These are phyloP conservation scores for Hemisphaericaspora nanyangensis DNA, from an alignment of 805 yeast genomes.

Conservation along the genomic window DNA sequence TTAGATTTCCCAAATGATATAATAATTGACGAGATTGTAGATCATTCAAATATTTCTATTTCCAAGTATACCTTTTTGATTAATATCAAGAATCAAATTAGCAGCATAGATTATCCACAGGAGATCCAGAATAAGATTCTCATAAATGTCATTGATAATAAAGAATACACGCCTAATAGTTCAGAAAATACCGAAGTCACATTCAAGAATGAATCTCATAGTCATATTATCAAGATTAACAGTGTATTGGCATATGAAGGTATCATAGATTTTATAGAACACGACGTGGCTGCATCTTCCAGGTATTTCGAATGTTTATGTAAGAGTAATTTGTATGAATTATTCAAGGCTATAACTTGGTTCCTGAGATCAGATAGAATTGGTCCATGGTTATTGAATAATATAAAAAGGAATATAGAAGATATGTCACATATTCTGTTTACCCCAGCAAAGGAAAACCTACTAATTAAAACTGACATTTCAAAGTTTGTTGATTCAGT, in stretches of 20 bases:
- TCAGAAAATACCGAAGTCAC: slow-evolving; percentile 26
- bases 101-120: slow-evolving; percentile 2
- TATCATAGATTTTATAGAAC: slow-evolving; percentile 22
- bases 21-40: slow-evolving; percentile 13
- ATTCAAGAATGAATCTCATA: slow-evolving; percentile 12
- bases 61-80: slow-evolving; percentile 7
- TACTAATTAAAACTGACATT: slow-evolving; percentile 21
- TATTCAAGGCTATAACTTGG: slow-evolving; percentile 27
- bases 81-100: slow-evolving; percentile 3
- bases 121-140: slow-evolving; percentile 21
- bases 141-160: slow-evolving; percentile 35
- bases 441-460: slow-evolving; percentile 14
- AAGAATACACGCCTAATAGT: slow-evolving; percentile 34
- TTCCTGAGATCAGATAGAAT: slow-evolving; percentile 22
- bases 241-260: slow-evolving; percentile 24
- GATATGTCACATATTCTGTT: slow-evolving; percentile 11
- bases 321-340: slow-evolving; percentile 34
- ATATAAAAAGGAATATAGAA: slow-evolving; percentile 13
- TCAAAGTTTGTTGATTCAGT: slow-evolving; percentile 24
- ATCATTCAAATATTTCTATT: slow-evolving; percentile 3
- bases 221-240: slow-evolving; percentile 31
- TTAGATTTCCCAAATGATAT: slow-evolving; percentile 11
- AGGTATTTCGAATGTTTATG: slow-evolving; percentile 25
- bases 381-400: slow-evolving; percentile 18
- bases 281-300: slow-evolving; percentile 30